phyloP scores from a whole-genome alignment of 2,329 filamentous ascomycete species.

The Thelonectria rubi region DNA sequence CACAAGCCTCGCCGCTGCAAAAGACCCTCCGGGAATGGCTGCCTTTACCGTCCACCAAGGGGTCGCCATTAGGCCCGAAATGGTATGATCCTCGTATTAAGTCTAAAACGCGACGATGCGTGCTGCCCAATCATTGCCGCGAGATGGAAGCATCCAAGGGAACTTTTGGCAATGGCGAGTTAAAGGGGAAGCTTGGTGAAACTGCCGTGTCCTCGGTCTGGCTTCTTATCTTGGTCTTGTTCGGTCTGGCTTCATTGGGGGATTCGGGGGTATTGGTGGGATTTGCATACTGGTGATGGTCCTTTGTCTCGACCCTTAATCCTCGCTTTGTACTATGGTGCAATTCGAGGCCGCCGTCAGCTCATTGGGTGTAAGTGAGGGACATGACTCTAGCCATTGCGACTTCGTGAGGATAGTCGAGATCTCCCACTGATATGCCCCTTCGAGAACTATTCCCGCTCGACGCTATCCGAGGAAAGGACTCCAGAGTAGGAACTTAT shows the following conservation, averaged over 20 bases:
- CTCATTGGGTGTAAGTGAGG: neutral
- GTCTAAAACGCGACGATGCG: neutral
- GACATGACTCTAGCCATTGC: neutral
- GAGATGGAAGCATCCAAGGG: neutral
- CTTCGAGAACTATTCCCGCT: neutral
- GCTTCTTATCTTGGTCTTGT: neutral
- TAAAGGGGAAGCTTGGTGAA: neutral
- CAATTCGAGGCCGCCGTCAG: neutral
- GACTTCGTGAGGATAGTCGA: neutral
- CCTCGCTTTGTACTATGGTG: neutral
- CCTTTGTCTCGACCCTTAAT: too few species aligned
- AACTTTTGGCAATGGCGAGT: neutral
- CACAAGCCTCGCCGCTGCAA: neutral
- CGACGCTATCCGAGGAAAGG: neutral
- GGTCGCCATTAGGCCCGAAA: neutral
- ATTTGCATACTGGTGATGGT: too few species aligned
- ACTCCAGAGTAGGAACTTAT: neutral
- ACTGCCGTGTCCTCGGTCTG: neutral
- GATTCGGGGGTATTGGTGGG: too few species aligned
- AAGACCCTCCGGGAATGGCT: neutral
- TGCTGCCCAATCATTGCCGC: neutral
- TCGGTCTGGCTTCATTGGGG: neutral
- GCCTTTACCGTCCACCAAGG: neutral
- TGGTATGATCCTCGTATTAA: slow-evolving; percentile 2
- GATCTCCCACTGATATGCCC: neutral